Percentiles rank a stretch among this genome's conserved stretches.
phyloP scores from a whole-genome alignment of 108 stramenopile genomes.

The Fistulifera pelliculosa region DNA sequence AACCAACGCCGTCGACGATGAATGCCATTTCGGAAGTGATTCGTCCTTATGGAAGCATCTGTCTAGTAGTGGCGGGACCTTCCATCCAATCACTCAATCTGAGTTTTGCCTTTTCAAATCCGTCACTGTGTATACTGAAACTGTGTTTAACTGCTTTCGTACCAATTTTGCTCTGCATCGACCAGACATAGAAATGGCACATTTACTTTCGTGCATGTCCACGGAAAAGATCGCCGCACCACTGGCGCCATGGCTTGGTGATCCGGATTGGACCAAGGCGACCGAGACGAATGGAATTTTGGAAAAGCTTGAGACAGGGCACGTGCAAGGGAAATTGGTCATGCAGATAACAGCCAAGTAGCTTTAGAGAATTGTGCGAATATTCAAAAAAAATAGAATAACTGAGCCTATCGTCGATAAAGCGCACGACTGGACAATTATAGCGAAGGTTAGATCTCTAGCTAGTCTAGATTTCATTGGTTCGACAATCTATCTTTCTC shows the following conservation, averaged over 20 bases:
- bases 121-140: conserved; percentile 33
- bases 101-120: conserved; percentile 47
- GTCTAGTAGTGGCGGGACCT: conserved; percentile 36
- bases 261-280: conserved; percentile 2
- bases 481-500: too few species aligned
- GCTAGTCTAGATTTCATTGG: too few species aligned
- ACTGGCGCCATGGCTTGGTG: conserved; percentile 14
- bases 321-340: not conserved
- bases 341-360: too few species aligned
- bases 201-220: conserved; percentile 17
- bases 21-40: conserved; percentile 33
- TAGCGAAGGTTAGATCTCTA: too few species aligned
- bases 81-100: conserved; percentile 31
- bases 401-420: too few species aligned
- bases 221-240: conserved; percentile 17
- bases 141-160: conserved; percentile 36
- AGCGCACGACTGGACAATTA: too few species aligned
- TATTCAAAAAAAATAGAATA: too few species aligned
- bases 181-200: conserved; percentile 20
- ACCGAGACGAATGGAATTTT: not conserved
- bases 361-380: too few species aligned
- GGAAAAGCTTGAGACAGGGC: not conserved
- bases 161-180: conserved; percentile 15
- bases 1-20: conserved; percentile 28
- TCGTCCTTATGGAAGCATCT: conserved; percentile 35